These are phyloP conservation scores for Chaetomium globosum DNA, from an alignment of 2,329 filamentous ascomycete genomes.

Conservation along the genomic window DNA sequence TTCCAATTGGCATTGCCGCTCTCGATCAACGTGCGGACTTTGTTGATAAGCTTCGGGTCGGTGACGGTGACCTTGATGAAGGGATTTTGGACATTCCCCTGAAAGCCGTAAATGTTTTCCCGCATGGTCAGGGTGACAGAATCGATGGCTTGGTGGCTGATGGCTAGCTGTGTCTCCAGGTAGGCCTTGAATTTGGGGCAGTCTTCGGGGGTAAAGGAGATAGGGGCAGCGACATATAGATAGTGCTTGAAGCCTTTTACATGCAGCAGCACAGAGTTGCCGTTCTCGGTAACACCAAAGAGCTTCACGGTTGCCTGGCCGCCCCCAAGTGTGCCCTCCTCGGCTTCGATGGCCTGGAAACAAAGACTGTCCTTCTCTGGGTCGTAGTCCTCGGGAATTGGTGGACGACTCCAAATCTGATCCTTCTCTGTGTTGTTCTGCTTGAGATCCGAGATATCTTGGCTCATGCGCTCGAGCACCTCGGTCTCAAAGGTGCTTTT, in stretches of 20 bases:
- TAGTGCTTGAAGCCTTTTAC: slow-evolving; percentile 97
- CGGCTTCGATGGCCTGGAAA: slow-evolving; percentile 94
- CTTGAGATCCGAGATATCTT: slow-evolving; percentile 85
- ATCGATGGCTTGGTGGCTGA: slow-evolving; percentile 72
- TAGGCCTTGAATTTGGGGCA: slow-evolving; percentile 77
- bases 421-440: slow-evolving; percentile 88
- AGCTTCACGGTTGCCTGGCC: slow-evolving; percentile 80
- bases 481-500: slow-evolving; percentile 94
- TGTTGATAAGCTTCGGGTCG: slow-evolving; percentile 81
- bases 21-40: slow-evolving; percentile 75
- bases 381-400: slow-evolving; percentile 50
- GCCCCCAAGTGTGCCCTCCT: slow-evolving; percentile 81
- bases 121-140: slow-evolving; percentile 80
- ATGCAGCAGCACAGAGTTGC: slow-evolving; percentile 91
- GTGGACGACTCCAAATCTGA: slow-evolving; percentile 79
- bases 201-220: slow-evolving; percentile 77
- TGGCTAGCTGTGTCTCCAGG: slow-evolving; percentile 76
- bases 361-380: slow-evolving; percentile 69
- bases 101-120: slow-evolving; percentile 92
- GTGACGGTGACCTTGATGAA: slow-evolving; percentile 93
- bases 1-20: slow-evolving; percentile 82
- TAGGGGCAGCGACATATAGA: slow-evolving; percentile 86
- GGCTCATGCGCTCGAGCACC: slow-evolving; percentile 91
- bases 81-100: slow-evolving; percentile 87
- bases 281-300: slow-evolving; percentile 82